phyloP scores from a whole-genome alignment of 202 grass and related monocot genomes.

The Setaria italica region DNA sequence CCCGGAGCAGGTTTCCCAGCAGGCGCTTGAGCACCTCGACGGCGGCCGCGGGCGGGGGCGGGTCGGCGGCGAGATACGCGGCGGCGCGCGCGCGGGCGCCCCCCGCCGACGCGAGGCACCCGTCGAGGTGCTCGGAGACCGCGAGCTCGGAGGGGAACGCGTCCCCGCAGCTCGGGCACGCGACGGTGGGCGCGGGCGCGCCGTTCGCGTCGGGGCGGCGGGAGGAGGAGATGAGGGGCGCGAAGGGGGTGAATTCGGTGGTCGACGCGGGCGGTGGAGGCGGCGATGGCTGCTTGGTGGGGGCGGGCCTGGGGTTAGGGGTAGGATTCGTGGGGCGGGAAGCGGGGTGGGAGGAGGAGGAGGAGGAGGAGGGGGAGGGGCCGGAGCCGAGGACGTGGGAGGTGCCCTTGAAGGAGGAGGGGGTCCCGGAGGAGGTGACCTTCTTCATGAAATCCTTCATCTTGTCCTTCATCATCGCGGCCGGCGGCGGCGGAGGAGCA shows the following conservation, averaged over 20 bases:
- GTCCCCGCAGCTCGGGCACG: constrained; percentile 68
- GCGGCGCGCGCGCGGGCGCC: constrained; percentile 47
- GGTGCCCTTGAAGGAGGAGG: constrained; percentile 77
- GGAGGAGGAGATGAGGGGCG: constrained; percentile 62
- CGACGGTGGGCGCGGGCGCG: constrained; percentile 33
- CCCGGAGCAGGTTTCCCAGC: constrained; percentile 68
- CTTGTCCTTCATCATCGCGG: constrained; percentile 78
- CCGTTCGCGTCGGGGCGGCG: constrained; percentile 30
- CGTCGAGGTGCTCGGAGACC: constrained; percentile 74
- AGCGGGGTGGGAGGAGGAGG: constrained; percentile 37
- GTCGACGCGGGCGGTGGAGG: constrained; percentile 13
- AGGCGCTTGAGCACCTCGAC: constrained; percentile 73
- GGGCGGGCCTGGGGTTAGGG: constrained; percentile 43
- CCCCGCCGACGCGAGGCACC: constrained; percentile 61
- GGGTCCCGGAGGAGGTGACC: constrained; percentile 80
- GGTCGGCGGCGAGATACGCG: constrained; percentile 63
- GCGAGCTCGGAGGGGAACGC: constrained; percentile 64
- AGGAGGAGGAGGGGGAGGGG: not conserved
- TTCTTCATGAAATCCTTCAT: constrained; percentile 97
- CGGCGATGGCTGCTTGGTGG: constrained; percentile 28
- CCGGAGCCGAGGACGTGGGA: constrained; percentile 74
- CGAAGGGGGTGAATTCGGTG: constrained; percentile 59
- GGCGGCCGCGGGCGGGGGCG: constrained; percentile 51
- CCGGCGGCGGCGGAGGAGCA: constrained; percentile 8
- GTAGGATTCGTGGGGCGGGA: constrained; percentile 51